Evolutionary conservation across 2,329 filamentous ascomycete genomes (phyloP).

Genomic region (Dothideomycetes sp.): DNA sequence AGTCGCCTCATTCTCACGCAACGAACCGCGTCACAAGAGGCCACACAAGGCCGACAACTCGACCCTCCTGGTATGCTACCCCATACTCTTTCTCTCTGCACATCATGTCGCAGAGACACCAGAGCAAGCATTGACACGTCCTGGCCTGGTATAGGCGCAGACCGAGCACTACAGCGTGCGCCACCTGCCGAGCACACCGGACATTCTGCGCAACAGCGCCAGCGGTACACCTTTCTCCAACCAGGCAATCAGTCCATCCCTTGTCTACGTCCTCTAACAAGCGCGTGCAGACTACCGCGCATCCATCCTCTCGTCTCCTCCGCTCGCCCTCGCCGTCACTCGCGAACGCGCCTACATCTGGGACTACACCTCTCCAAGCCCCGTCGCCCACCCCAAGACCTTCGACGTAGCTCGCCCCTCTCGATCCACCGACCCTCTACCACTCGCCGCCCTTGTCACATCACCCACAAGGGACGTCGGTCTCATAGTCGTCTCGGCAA

Average conservation of each 20-base stretch:
- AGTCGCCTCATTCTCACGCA: constrained; percentile 3
- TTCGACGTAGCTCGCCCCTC: constrained; percentile 70
- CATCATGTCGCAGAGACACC: too few relatives aligned
- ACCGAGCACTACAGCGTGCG: constrained; percentile 79
- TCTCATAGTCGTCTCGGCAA: constrained; percentile 75
- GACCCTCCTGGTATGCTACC: constrained; percentile 8
- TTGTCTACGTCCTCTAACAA: not conserved
- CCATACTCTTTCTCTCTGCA: not conserved
- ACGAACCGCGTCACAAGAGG: constrained; percentile 9
- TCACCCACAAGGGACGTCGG: constrained; percentile 71
- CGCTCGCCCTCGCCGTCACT: constrained; percentile 70
- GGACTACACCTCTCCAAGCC: constrained; percentile 62
- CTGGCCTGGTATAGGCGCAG: constrained; percentile 50
- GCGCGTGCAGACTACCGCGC: constrained; percentile 25
- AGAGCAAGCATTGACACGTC: not conserved
- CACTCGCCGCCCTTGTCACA: constrained; percentile 73
- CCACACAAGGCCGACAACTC: constrained; percentile 11
- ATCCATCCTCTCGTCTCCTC: constrained; percentile 49
- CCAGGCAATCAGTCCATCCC: not conserved
- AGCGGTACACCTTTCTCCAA: constrained; percentile 9
- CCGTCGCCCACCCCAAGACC: constrained; percentile 65
- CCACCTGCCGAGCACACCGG: constrained; percentile 70
- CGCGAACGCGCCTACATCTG: constrained; percentile 78
- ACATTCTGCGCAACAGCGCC: constrained; percentile 14
- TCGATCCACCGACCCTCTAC: constrained; percentile 60